Evolutionary conservation across 1,284 basidiomycete species (phyloP).

Genomic region (Ceratobasidium sp.): DNA sequence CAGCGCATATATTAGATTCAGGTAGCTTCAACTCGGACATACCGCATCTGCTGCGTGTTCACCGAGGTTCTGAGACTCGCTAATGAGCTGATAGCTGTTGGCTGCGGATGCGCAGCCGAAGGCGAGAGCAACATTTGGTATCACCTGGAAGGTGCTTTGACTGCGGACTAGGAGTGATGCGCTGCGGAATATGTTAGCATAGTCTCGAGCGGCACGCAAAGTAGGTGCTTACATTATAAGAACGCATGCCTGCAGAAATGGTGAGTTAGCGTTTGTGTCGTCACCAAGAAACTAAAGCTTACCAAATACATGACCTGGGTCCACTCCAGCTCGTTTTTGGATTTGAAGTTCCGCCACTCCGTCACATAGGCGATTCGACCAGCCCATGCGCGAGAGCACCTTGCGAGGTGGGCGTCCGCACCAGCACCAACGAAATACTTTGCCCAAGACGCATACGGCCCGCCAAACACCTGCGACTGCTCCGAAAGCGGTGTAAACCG

Average conservation of each 20-base stretch:
- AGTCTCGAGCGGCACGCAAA: neutral
- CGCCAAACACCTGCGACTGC: neutral
- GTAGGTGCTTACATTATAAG: neutral
- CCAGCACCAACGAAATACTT: neutral
- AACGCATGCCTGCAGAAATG: slow-evolving; percentile 8
- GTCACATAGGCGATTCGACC: slow-evolving; percentile 20
- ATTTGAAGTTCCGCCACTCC: slow-evolving; percentile 16
- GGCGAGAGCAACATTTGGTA: neutral
- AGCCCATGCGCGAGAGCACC: slow-evolving; percentile 4
- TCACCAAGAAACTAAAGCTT: neutral
- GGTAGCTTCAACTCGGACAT: neutral
- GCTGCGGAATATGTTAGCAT: neutral
- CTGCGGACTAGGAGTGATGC: neutral
- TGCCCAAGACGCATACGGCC: neutral
- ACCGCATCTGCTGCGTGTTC: slow-evolving; percentile 17
- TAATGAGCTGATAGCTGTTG: neutral
- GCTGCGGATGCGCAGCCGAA: neutral
- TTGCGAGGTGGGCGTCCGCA: neutral
- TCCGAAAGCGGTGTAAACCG: neutral
- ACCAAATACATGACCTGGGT: slow-evolving; percentile 11
- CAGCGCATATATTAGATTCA: no score
- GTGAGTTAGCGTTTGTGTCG: neutral
- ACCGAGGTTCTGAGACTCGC: slow-evolving; percentile 22
- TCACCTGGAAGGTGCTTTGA: neutral
- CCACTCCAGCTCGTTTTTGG: slow-evolving; percentile 21